A percentile compares a stretch with the other conserved stretches of the same genome.
phyloP scores from a whole-genome alignment of 306 rosid species.

The Dryas alaskensis region DNA sequence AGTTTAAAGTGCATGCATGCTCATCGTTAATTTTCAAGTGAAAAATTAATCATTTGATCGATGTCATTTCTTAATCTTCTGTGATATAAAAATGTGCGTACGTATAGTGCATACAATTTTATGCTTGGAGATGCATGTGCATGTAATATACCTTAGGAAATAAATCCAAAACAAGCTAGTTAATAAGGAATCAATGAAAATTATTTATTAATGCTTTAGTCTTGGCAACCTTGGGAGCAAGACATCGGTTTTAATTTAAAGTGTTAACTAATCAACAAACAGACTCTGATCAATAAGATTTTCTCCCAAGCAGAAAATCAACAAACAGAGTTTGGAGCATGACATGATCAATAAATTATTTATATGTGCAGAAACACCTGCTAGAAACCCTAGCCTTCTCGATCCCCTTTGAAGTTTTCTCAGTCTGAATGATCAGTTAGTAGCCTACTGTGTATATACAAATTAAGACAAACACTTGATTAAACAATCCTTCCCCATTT shows the following conservation, averaged over 20 bases:
- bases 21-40: conserved; percentile 1
- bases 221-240: not conserved
- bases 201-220: not conserved
- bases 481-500: not conserved
- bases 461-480: not conserved
- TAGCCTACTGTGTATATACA: too few species aligned
- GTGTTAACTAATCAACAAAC: not conserved
- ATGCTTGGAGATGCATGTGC: not conserved
- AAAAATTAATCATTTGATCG: not conserved
- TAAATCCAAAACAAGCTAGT: not conserved
- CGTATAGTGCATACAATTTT: not conserved
- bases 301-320: not conserved
- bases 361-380: not conserved
- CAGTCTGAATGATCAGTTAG: not conserved
- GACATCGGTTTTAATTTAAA: not conserved
- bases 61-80: not conserved
- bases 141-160: not conserved
- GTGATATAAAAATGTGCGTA: not conserved
- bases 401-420: not conserved
- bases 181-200: not conserved
- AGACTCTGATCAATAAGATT: conserved; percentile 4
- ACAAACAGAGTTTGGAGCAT: not conserved
- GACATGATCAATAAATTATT: not conserved
- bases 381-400: not conserved
- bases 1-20: not conserved